Evolutionary conservation across 2,329 filamentous ascomycete genomes (phyloP), one percentile per base, ranked within the genome.

Genomic region (Fusarium continuum): DNA sequence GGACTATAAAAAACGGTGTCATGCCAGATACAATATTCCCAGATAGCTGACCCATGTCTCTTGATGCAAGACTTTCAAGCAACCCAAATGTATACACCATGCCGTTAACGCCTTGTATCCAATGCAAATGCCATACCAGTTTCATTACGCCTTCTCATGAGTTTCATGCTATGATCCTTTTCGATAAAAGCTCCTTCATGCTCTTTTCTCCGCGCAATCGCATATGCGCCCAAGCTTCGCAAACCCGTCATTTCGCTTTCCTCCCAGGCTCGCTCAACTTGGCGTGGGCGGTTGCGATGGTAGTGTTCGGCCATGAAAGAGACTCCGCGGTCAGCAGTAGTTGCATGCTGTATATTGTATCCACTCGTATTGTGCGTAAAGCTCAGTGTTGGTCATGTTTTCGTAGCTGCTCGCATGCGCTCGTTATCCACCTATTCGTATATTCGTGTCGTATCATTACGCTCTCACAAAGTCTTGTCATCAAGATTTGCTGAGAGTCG

Each of bases 81-180:
- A 43, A 41, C 28, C 28, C 22, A 40, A 50, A 62, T 52, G 46
- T 32, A 32, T 57, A 34, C 22, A 36, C 23, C 11, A 13, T 34
- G 14, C 63, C 43, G 23, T 47, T 25, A 66, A 66, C 63, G 63
- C 63, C 63, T n/a, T 65, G 19, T 66, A 55, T 52, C 62, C 62
- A 65, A 66, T 66, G 53, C 53, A 61, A 38, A 52, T 59, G 16
- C 54, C 46, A 16, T 44, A 31, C 28, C 44, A 49, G 16, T 56
- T 50, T 48, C 43, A 43, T 36, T 50, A 49, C 52, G 36, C 54
- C 36, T 40, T 40, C 20, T 45, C 46, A 17, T 62, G 38, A 31
- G 16, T 31, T 32, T 45, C 47, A 23, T 47, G 32, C 11, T 52
- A 49, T 36, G 10, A 9, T 29, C 26, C 19, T 43, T 38, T 44